Percentiles rank a stretch among this genome's conserved stretches.
Evolutionary conservation across 352 stramenopile species (phyloP).

Genomic region (Thalassiosira mediterranea): DNA sequence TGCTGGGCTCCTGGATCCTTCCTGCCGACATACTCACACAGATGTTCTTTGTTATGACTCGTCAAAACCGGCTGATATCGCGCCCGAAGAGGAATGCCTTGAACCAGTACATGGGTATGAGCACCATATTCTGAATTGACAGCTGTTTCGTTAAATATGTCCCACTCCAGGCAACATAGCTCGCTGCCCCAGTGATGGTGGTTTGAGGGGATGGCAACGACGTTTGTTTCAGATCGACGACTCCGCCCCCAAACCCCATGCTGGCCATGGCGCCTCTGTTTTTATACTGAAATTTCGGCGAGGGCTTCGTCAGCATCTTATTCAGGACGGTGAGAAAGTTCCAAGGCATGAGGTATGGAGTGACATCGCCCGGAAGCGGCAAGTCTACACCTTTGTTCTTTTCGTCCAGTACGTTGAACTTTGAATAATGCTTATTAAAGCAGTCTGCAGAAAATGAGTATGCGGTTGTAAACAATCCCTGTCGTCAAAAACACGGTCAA

Average conservation of each 20-base stretch:
- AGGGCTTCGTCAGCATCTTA: constrained; percentile 38
- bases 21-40: too few relatives aligned
- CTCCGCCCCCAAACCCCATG: constrained; percentile 90
- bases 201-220: constrained; percentile 49
- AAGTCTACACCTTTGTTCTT: constrained; percentile 52
- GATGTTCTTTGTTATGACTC: too few relatives aligned
- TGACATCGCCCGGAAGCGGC: constrained; percentile 54
- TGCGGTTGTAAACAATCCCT: too few relatives aligned
- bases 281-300: constrained; percentile 81
- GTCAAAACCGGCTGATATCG: constrained; percentile 93
- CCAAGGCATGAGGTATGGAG: constrained; percentile 60
- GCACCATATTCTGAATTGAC: constrained; percentile 90
- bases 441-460: too few relatives aligned
- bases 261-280: constrained; percentile 93
- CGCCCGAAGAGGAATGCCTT: constrained; percentile 95
- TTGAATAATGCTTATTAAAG: constrained; percentile 66
- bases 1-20: too few relatives aligned
- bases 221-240: constrained; percentile 89
- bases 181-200: constrained; percentile 91
- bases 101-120: constrained; percentile 97
- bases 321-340: constrained; percentile 46
- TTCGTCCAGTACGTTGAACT: constrained; percentile 52
- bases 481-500: too few relatives aligned
- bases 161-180: constrained; percentile 85
- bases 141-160: constrained; percentile 91